A percentile compares a stretch with the other conserved stretches of the same genome.
These are phyloP conservation scores for Carallia pectinifolia DNA, from an alignment of 345 rosid species.

Conservation along the genomic window DNA sequence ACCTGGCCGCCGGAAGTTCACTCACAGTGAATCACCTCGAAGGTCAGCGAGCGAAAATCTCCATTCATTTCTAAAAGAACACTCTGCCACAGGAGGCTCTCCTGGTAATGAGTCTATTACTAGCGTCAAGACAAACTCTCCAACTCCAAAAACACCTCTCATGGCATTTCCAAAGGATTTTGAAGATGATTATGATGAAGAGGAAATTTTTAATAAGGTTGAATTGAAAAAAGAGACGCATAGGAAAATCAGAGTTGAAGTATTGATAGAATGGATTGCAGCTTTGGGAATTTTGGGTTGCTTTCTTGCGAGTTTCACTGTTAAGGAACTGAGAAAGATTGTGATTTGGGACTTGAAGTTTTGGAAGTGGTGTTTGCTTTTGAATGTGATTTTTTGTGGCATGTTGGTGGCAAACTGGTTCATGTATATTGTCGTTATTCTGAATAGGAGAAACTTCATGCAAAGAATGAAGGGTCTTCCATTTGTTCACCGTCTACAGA, in stretches of 20 bases:
- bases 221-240: slow-evolving; percentile 40
- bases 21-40: background rate
- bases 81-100: background rate
- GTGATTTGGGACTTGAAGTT: slow-evolving; percentile 49
- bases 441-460: slow-evolving; percentile 63
- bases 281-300: slow-evolving; percentile 29
- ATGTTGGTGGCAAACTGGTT: slow-evolving; percentile 58
- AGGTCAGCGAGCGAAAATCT: slow-evolving; percentile 13
- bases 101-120: background rate
- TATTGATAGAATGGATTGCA: slow-evolving; percentile 43
- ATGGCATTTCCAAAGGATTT: background rate
- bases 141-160: too few relatives aligned
- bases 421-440: slow-evolving; percentile 55
- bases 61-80: slow-evolving; percentile 1
- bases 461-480: slow-evolving; percentile 61
- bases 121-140: too few relatives aligned
- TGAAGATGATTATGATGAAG: slow-evolving; percentile 38
- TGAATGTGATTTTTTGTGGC: slow-evolving; percentile 62
- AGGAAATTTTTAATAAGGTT: slow-evolving; percentile 51
- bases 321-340: slow-evolving; percentile 23
- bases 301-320: slow-evolving; percentile 53
- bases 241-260: slow-evolving; percentile 26
- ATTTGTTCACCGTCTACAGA: slow-evolving; percentile 75
- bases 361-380: slow-evolving; percentile 24
- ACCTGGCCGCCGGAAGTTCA: slow-evolving; percentile 10